A percentile compares a stretch with the other conserved stretches of the same genome.
Conservation (phyloP, 345 rosid species). For the Eucalyptus leucophloia region DNA sequence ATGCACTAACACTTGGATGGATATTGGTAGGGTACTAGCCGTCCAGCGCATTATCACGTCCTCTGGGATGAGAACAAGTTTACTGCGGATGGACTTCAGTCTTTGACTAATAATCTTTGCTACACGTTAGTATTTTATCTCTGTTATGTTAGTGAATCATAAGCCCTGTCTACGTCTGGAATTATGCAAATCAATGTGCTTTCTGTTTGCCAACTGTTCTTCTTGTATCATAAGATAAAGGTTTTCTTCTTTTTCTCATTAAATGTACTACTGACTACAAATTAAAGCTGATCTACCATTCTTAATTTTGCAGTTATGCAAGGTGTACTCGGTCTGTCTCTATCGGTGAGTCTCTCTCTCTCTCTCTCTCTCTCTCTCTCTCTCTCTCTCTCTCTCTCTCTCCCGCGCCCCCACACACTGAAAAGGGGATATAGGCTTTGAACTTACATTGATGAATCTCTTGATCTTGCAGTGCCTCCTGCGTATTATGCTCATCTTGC, state of each 20-base stretch:
- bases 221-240: background rate
- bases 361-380: background rate
- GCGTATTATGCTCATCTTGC: conserved; percentile 98
- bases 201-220: background rate
- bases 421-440: background rate
- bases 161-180: background rate
- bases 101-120: conserved; percentile 86
- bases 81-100: conserved; percentile 86
- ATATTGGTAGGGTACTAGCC: conserved; percentile 67
- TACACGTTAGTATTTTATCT: conserved; percentile 53
- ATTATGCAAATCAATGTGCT: background rate
- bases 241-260: background rate
- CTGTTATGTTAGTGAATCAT: background rate
- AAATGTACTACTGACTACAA: background rate
- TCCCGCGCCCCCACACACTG: too few relatives aligned
- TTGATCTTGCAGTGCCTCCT: conserved; percentile 66
- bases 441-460: background rate
- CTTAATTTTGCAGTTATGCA: conserved; percentile 51
- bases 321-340: conserved; percentile 97
- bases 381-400: background rate
- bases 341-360: conserved; percentile 44
- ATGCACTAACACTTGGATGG: background rate
- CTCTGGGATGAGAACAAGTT: conserved; percentile 99
- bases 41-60: conserved; percentile 97
- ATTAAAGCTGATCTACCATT: background rate